A percentile compares a stretch with the other conserved stretches of the same genome.
Conservation (phyloP, 208 protist species). For the Leishmania aethiopica region DNA sequence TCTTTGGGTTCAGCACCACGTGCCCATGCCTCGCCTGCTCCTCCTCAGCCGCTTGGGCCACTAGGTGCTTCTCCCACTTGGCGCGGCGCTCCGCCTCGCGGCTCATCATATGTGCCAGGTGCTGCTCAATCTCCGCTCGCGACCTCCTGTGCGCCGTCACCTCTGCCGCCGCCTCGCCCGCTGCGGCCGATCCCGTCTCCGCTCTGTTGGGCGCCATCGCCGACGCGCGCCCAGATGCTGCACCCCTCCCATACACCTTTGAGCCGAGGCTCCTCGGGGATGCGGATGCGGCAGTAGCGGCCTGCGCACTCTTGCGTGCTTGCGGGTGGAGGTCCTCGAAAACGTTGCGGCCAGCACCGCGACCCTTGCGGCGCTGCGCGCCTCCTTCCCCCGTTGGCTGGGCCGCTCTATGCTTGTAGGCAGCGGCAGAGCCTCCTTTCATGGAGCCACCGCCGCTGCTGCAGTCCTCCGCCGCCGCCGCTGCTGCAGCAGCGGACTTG, state of each 20-base stretch:
- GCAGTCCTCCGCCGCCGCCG: background rate
- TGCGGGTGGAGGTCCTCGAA: slow-evolving; percentile 18
- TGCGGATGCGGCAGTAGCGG: background rate
- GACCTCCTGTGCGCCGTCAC: background rate
- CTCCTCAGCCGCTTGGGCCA: slow-evolving; percentile 19
- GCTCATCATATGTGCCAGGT: slow-evolving; percentile 24
- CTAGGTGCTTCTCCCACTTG: slow-evolving; percentile 22
- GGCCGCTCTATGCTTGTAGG: background rate
- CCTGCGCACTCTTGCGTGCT: background rate
- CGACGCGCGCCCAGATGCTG: background rate
- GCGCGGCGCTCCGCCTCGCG: slow-evolving; percentile 32
- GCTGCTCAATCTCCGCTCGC: slow-evolving; percentile 23
- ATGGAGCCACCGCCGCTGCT: background rate
- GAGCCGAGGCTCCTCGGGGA: too few relatives aligned
- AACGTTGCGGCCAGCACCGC: background rate
- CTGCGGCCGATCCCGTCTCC: background rate
- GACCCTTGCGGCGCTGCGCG: background rate
- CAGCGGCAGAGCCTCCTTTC: background rate
- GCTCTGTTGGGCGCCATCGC: background rate
- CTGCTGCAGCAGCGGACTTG: background rate
- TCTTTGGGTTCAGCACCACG: slow-evolving; percentile 24
- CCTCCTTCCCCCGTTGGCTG: too few relatives aligned
- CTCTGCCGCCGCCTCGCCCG: background rate
- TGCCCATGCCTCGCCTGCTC: slow-evolving; percentile 5
- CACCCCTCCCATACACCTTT: background rate